Percentiles rank a stretch among this genome's conserved stretches.
phyloP scores from a whole-genome alignment of 2,329 filamentous ascomycete species.

The Neofusicoccum ribis region DNA sequence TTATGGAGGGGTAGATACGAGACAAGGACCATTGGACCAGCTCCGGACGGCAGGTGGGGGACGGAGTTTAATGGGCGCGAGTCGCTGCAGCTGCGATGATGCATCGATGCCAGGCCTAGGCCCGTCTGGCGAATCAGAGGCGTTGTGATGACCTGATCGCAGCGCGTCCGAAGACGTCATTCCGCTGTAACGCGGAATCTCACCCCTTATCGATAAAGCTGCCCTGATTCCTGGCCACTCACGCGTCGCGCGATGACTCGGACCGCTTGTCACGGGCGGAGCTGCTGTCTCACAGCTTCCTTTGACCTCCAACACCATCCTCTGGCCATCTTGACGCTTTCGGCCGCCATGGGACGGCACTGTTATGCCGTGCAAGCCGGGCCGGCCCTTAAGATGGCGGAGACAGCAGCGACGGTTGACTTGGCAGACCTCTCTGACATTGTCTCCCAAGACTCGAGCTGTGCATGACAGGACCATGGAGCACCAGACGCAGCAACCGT shows the following conservation, averaged over 20 bases:
- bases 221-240: background rate
- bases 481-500: background rate
- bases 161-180: slow-evolving; percentile 6
- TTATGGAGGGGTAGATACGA: slow-evolving; percentile 12
- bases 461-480: background rate
- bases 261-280: background rate
- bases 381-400: background rate
- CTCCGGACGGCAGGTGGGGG: slow-evolving; percentile 4
- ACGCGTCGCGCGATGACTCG: background rate
- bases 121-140: slow-evolving; percentile 11
- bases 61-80: background rate
- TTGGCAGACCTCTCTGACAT: background rate
- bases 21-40: slow-evolving; percentile 1
- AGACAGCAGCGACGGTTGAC: background rate
- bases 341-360: background rate
- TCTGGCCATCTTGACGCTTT: background rate
- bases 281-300: background rate
- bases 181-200: background rate
- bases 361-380: background rate
- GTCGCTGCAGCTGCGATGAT: slow-evolving; percentile 11
- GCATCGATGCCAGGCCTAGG: background rate
- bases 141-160: slow-evolving; percentile 16
- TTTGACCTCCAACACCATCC: slow-evolving; percentile 7
- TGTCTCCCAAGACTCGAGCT: background rate
- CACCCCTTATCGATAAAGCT: slow-evolving; percentile 17